Percentiles rank a stretch among this genome's conserved stretches.
phyloP scores from a whole-genome alignment of 768 basidiomycete species.

The Lactarius akahatsu region DNA sequence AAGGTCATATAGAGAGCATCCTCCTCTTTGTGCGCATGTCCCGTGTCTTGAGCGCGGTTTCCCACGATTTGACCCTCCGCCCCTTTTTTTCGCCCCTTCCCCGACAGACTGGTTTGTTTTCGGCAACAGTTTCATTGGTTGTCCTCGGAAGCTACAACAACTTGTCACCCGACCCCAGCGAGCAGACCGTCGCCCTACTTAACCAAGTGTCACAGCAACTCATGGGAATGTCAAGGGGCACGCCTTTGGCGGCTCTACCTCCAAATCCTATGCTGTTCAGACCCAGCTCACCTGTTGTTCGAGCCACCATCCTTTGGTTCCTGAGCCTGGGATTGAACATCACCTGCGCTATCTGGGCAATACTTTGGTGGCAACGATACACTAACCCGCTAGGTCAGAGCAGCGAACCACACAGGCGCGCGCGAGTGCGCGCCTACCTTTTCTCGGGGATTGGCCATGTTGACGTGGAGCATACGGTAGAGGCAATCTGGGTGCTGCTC shows the following conservation, averaged over 20 bases:
- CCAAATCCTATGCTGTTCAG: neutral
- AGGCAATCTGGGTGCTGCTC: neutral
- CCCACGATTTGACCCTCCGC: neutral
- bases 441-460: neutral
- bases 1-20: neutral
- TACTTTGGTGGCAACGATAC: neutral
- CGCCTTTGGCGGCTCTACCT: neutral
- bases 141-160: neutral
- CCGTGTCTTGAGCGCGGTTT: neutral
- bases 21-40: neutral
- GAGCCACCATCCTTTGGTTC: neutral
- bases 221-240: neutral
- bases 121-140: neutral
- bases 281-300: neutral
- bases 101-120: neutral
- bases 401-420: neutral
- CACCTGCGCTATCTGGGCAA: neutral
- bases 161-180: neutral
- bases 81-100: neutral
- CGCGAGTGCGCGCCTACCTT: neutral
- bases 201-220: neutral
- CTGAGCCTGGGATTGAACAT: neutral
- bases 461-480: neutral
- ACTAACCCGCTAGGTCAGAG: neutral
- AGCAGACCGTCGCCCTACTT: conserved; percentile 6